Conservation (phyloP, 768 basidiomycete genomes). For the Agrocybe pediades region DNA sequence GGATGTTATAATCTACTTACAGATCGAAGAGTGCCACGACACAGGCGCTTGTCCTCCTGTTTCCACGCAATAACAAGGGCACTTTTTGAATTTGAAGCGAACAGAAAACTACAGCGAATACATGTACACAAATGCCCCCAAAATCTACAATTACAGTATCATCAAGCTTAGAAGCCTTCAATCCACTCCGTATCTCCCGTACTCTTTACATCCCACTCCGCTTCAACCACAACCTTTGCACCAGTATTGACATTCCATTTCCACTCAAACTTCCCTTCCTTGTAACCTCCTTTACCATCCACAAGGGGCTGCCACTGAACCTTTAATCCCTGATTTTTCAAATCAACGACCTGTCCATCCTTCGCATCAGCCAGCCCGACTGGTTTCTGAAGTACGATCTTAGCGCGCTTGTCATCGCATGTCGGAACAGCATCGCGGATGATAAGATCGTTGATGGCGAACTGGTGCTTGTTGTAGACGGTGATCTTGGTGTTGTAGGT, state of each 20-base stretch:
- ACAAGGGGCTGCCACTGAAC: slow-evolving; percentile 37
- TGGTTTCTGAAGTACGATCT: slow-evolving; percentile 49
- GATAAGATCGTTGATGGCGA: slow-evolving; percentile 42
- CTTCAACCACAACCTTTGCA: slow-evolving; percentile 42
- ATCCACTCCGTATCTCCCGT: slow-evolving; percentile 23
- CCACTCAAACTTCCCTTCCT: slow-evolving; percentile 63
- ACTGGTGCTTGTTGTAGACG: slow-evolving; percentile 50
- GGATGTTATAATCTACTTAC: too few relatives aligned
- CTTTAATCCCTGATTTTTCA: slow-evolving; percentile 28
- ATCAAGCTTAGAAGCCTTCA: slow-evolving; percentile 9
- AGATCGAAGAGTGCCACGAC: too few relatives aligned
- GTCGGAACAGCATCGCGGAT: slow-evolving; percentile 51
- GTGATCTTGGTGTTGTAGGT: slow-evolving; percentile 47
- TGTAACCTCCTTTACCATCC: slow-evolving; percentile 49
- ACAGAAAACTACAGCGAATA: too few relatives aligned
- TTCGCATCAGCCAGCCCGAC: slow-evolving; percentile 46
- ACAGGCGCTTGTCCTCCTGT: too few relatives aligned
- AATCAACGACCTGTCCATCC: slow-evolving; percentile 36
- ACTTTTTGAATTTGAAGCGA: too few relatives aligned
- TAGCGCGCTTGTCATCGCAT: slow-evolving; percentile 40
- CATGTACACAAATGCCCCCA: too few relatives aligned
- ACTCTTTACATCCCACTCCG: slow-evolving; percentile 55
- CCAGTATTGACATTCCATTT: slow-evolving; percentile 43
- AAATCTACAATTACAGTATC: too few relatives aligned
- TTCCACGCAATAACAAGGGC: too few relatives aligned